These are phyloP conservation scores for Emergomyces pasteurianus DNA, from an alignment of 2,329 filamentous ascomycete genomes.

Conservation along the genomic window DNA sequence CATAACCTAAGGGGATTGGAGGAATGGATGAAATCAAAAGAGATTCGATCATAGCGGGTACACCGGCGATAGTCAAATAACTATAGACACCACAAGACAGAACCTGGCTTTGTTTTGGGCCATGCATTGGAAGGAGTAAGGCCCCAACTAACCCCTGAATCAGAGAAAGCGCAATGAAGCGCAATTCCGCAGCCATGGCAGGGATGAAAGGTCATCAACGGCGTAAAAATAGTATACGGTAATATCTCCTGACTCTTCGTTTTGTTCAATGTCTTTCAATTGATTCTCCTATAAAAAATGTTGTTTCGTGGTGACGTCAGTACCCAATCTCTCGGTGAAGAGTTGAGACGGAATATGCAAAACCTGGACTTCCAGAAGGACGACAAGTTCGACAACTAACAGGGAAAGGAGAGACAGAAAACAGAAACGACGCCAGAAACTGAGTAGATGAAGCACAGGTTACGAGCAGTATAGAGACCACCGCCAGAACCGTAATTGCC, in stretches of 20 bases:
- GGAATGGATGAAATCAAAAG: neutral
- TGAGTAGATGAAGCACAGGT: neutral
- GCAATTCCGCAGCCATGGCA: neutral
- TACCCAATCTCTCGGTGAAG: neutral
- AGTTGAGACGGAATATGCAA: neutral
- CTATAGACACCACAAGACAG: neutral
- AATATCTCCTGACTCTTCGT: neutral
- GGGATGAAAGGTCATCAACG: neutral
- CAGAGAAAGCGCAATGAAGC: neutral
- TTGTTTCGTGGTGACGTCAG: neutral
- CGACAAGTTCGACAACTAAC: neutral
- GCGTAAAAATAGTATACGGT: neutral
- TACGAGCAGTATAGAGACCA: neutral
- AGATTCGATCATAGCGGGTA: neutral
- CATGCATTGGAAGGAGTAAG: neutral
- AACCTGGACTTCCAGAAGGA: neutral
- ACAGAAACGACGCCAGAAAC: neutral
- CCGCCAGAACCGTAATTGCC: neutral
- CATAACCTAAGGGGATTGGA: neutral
- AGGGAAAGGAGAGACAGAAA: neutral
- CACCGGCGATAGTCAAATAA: neutral
- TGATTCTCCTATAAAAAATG: neutral
- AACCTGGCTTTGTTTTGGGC: neutral
- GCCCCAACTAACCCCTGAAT: neutral
- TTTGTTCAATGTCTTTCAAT: neutral